Evolutionary conservation across 2,329 filamentous ascomycete species (phyloP), one percentile per base, ranked within the genome.

Genomic region (Cladorrhinum sp.): DNA sequence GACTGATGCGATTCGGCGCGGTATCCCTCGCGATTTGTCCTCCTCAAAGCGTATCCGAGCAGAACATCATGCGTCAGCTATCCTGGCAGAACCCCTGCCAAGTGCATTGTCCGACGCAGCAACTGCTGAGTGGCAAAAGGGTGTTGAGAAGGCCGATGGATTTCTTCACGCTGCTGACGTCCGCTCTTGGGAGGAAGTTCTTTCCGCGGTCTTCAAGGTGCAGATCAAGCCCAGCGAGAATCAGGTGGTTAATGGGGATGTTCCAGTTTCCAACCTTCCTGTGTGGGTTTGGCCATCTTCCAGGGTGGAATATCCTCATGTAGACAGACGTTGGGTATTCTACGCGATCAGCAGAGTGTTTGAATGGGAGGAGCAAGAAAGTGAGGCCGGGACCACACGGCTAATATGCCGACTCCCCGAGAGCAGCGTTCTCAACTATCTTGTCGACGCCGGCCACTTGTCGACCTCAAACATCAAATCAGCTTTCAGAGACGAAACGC

Each of bases 1-100:
- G 24, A 88, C 90, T 32, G 89, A 93, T 69, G 89, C 89, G 0
- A 84, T 93, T 57, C 88, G 89, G 1, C 87, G 87, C 62, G 89
- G 88, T 2, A 76, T 83, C 4, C 68, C 78, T 1, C 73, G 74
- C 10, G 68, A 75, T 3, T 76, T 77, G 64, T 66, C 75, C 18
- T 56, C 69, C 5, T 76, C 77, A 63, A 74, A 69, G 51, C 61
- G 58, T 3, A 72, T 72, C 62, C 67, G 66, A 29, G 57, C 57
- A 9, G 73, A 74, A 3, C 69, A 68, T 2, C 59, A 70, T 6
- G 52, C 67, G 3, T 74, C 72, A 0, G 66, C 59, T 18, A 48
- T 72, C 32, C 76, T 77, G 58, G 80, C 63, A 0, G 73, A 73
- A 25, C 73, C 73, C 53, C 64, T 79, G 7, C 81, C 82, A 0